Conservation (phyloP, 352 stramenopile genomes). For the Phytopythium montanum region DNA sequence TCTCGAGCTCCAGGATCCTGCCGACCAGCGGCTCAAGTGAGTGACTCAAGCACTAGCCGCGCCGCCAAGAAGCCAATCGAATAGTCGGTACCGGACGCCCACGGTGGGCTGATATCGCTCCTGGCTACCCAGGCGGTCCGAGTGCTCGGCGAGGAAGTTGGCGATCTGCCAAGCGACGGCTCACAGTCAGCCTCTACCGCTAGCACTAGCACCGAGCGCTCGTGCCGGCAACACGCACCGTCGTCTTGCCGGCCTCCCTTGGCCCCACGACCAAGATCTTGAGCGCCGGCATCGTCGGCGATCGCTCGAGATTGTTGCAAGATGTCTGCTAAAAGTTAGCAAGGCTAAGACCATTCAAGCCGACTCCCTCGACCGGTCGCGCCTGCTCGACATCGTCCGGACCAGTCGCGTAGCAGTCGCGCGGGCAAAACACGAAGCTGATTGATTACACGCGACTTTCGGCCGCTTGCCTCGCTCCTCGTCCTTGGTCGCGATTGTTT, state of each 20-base stretch:
- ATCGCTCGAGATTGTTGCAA: too few relatives aligned
- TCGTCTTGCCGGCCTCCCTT: conserved; percentile 77
- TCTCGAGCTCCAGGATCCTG: conserved; percentile 72
- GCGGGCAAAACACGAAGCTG: too few relatives aligned
- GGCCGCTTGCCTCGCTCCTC: too few relatives aligned
- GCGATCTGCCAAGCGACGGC: conserved; percentile 39
- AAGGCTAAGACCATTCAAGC: too few relatives aligned
- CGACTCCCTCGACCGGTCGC: too few relatives aligned
- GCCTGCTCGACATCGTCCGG: too few relatives aligned
- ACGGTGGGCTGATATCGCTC: conserved; percentile 70
- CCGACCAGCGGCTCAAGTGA: too few relatives aligned
- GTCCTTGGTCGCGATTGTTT: too few relatives aligned
- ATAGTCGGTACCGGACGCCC: conserved; percentile 34
- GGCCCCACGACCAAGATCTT: conserved; percentile 82
- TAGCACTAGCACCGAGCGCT: background rate
- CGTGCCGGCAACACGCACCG: conserved; percentile 18
- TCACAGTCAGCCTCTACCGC: background rate
- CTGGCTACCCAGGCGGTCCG: conserved; percentile 45
- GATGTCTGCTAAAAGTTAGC: background rate
- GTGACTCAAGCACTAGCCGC: too few relatives aligned
- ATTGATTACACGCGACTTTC: too few relatives aligned
- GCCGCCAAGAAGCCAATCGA: too few relatives aligned
- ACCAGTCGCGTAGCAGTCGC: too few relatives aligned
- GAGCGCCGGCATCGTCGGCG: conserved; percentile 40
- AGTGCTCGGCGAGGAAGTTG: conserved; percentile 76